phyloP scores from a whole-genome alignment of 192 early-diverging fungal genomes.

The Coemansia sp. region DNA sequence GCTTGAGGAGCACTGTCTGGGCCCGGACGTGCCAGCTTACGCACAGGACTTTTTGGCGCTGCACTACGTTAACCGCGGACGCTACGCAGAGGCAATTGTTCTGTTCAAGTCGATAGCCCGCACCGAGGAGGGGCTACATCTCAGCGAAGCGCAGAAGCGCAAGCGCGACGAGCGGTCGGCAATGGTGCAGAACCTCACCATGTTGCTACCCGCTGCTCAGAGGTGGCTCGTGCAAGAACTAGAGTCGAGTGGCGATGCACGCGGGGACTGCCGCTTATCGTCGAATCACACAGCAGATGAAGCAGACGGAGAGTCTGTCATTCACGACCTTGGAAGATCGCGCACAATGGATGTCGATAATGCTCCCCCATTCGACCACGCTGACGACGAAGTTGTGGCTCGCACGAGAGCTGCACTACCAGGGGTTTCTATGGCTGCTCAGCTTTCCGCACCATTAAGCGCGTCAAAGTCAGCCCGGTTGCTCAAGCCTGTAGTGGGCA shows the following conservation, averaged over 20 bases:
- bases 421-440: background rate
- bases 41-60: slow-evolving; percentile 50
- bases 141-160: slow-evolving; percentile 16
- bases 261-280: background rate
- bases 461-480: slow-evolving; percentile 34
- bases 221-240: slow-evolving; percentile 31
- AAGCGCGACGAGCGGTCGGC: slow-evolving; percentile 38
- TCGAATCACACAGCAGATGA: background rate
- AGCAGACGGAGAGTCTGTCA: background rate
- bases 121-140: slow-evolving; percentile 4
- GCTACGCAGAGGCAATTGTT: slow-evolving; percentile 45
- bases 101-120: slow-evolving; percentile 26
- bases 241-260: slow-evolving; percentile 4
- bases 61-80: slow-evolving; percentile 42
- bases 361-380: background rate
- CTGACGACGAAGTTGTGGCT: background rate
- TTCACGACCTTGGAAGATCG: background rate
- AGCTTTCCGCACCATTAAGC: slow-evolving; percentile 18
- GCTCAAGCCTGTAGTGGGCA: slow-evolving; percentile 18
- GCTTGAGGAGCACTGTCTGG: slow-evolving; percentile 29
- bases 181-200: slow-evolving; percentile 35
- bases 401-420: background rate
- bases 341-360: slow-evolving; percentile 12
- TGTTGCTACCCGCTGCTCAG: slow-evolving; percentile 47
- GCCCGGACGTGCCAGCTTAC: slow-evolving; percentile 9